A percentile compares a stretch with the other conserved stretches of the same genome.
These are phyloP conservation scores for Colletotrichum higginsianum DNA, from an alignment of 2,329 filamentous ascomycete species.

Conservation along the genomic window DNA sequence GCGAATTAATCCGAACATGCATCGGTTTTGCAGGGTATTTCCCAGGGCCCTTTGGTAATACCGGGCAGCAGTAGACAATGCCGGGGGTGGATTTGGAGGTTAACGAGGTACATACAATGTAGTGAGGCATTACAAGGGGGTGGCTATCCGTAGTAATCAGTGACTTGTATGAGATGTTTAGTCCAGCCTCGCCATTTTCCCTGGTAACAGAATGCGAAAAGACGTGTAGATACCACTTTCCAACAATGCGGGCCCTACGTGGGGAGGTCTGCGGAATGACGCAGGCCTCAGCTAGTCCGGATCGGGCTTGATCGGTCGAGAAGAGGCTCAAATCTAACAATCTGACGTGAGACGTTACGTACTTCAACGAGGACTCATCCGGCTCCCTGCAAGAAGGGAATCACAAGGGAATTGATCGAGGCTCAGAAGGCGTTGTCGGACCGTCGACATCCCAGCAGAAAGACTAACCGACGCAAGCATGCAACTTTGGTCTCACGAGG, in stretches of 20 bases:
- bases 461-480: neutral
- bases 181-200: neutral
- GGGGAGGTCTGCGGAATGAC: neutral
- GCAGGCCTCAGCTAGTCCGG: neutral
- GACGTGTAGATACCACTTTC: neutral
- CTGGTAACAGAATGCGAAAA: neutral
- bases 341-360: constrained; percentile 10
- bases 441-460: too few species aligned
- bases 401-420: too few species aligned
- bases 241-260: too few species aligned
- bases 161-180: neutral
- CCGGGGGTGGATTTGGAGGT: too few species aligned
- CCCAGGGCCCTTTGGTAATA: neutral
- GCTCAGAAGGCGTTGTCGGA: too few species aligned
- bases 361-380: neutral
- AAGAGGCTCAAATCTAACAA: too few species aligned
- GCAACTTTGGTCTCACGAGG: constrained; percentile 26
- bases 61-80: too few species aligned
- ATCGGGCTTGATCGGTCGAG: neutral
- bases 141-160: neutral
- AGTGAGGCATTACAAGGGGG: too few species aligned
- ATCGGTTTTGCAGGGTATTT: neutral
- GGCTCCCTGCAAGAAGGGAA: too few species aligned
- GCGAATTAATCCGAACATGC: neutral
- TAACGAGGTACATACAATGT: neutral